Evolutionary conservation across 805 yeast genomes (phyloP).

Genomic region (Yamadazyma tumulicola): DNA sequence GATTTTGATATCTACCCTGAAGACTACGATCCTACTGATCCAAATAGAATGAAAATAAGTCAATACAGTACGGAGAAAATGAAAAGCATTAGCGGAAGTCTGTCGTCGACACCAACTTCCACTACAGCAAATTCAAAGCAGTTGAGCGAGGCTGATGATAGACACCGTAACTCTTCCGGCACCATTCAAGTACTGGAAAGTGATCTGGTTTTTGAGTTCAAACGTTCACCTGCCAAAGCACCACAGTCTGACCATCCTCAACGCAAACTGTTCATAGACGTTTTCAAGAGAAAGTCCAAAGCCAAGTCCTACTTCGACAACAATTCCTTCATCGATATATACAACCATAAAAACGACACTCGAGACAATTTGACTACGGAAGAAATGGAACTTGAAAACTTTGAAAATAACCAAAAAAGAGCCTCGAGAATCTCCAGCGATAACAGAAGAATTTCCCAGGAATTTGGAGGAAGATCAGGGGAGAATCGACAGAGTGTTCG

Average conservation of each 20-base stretch:
- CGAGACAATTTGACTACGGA: constrained; percentile 42
- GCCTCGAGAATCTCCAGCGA: constrained; percentile 22
- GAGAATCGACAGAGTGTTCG: constrained; percentile 1
- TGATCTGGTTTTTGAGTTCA: constrained; percentile 3
- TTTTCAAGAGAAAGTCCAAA: constrained; percentile 34
- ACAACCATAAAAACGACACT: constrained; percentile 25
- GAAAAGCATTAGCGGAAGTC: constrained; percentile 16
- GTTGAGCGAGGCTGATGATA: constrained; percentile 5
- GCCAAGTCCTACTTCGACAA: constrained; percentile 25
- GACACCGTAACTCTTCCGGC: constrained; percentile 10
- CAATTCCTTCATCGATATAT: constrained; percentile 30
- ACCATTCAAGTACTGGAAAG: constrained; percentile 8
- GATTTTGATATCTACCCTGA: constrained; percentile 64
- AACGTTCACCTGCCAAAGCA: neutral
- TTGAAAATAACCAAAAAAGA: constrained; percentile 20
- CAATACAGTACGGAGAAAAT: constrained; percentile 28
- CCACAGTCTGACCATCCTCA: constrained; percentile 4
- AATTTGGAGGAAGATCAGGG: constrained; percentile 2
- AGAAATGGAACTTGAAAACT: constrained; percentile 48
- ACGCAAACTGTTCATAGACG: constrained; percentile 30
- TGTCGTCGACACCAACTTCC: constrained; percentile 7
- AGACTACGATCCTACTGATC: constrained; percentile 79
- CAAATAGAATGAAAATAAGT: constrained; percentile 53
- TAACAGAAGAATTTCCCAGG: constrained; percentile 8
- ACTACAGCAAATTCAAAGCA: constrained; percentile 6